Evolutionary conservation across 208 protist species (phyloP).

Genomic region (Lotmaria passim): DNA sequence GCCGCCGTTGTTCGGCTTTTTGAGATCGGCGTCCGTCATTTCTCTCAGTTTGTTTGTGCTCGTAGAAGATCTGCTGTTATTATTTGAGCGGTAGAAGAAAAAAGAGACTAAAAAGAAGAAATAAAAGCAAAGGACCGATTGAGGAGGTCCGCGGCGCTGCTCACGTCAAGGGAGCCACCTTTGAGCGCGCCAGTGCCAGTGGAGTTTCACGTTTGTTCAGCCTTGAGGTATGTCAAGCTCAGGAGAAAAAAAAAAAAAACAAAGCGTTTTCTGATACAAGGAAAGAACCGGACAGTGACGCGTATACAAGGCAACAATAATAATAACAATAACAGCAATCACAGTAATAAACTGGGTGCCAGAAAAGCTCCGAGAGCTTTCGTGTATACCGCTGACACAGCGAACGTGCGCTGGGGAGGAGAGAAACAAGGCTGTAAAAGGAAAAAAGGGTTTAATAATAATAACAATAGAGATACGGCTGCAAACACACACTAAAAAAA

Average conservation of each 20-base stretch:
- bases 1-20: conserved; percentile 37
- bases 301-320: not conserved
- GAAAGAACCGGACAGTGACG: not conserved
- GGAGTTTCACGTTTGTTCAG: too few species aligned
- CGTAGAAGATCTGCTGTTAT: not conserved
- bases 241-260: not conserved
- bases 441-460: too few species aligned
- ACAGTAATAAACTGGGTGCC: too few species aligned
- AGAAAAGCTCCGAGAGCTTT: too few species aligned
- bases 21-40: conserved; percentile 28
- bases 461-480: too few species aligned
- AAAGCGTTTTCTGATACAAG: not conserved
- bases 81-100: not conserved
- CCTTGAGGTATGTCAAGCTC: too few species aligned
- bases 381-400: too few species aligned
- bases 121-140: not conserved
- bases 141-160: too few species aligned
- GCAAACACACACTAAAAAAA: not conserved
- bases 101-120: conserved; percentile 13
- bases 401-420: too few species aligned
- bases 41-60: conserved; percentile 10
- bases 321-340: not conserved
- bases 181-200: too few species aligned
- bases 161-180: not conserved
- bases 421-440: too few species aligned